These are phyloP conservation scores for Pancytospora philotis DNA, from an alignment of 371 early-diverging fungal species.

Conservation along the genomic window DNA sequence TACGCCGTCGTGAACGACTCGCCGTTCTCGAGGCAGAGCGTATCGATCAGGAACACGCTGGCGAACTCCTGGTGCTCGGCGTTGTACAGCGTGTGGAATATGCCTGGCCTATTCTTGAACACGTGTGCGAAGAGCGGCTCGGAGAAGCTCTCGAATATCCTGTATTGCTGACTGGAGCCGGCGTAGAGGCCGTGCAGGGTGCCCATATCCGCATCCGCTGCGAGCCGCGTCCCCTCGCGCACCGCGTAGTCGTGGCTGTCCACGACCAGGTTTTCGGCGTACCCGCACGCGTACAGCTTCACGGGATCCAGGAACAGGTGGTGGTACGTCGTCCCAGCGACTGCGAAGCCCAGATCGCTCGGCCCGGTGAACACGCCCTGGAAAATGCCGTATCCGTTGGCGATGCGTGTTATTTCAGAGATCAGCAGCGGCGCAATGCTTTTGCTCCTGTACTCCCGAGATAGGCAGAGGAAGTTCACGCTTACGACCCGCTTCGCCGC, in stretches of 20 bases:
- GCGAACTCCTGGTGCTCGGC: constrained; percentile 44
- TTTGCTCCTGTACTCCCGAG: constrained; percentile 80
- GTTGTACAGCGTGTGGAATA: constrained; percentile 23
- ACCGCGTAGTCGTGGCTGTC: neutral
- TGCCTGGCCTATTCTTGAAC: constrained; percentile 22
- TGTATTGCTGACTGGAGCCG: constrained; percentile 14
- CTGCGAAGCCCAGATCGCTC: constrained; percentile 73
- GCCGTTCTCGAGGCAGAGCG: constrained; percentile 24
- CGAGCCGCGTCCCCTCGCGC: constrained; percentile 20
- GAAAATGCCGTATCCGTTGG: constrained; percentile 78
- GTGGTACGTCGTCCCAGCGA: constrained; percentile 66
- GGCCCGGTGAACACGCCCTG: constrained; percentile 94
- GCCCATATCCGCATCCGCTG: constrained; percentile 34
- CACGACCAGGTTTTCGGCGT: constrained; percentile 11
- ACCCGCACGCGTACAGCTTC: constrained; percentile 31
- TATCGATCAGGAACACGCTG: constrained; percentile 48
- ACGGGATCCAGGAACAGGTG: constrained; percentile 48
- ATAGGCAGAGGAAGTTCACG: constrained; percentile 93
- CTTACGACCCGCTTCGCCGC: constrained; percentile 48
- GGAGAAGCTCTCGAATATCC: constrained; percentile 39
- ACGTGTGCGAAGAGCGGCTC: constrained; percentile 41
- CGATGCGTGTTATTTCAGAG: constrained; percentile 84
- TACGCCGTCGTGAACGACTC: constrained; percentile 45
- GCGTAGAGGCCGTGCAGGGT: constrained; percentile 36
- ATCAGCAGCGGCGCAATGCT: constrained; percentile 92